Evolutionary conservation across 495 filamentous ascomycete species (phyloP).

Genomic region (Aspergillus campestris): DNA sequence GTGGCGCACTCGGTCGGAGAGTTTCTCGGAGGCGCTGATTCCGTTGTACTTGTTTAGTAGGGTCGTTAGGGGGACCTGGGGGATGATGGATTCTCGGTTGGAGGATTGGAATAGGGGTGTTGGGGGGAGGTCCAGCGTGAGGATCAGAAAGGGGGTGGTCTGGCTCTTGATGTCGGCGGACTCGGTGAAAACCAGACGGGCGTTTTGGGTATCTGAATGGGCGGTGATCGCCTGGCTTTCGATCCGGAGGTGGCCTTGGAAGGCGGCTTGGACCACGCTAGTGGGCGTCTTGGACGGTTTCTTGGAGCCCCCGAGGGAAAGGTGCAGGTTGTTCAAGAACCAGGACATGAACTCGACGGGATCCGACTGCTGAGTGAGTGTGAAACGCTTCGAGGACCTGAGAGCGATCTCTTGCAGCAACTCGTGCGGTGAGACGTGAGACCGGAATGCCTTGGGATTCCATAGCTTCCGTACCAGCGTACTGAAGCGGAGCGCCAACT

Average conservation of each 20-base stretch:
- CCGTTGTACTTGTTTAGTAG: conserved; percentile 95
- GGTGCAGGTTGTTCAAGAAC: conserved; percentile 94
- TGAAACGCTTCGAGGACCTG: conserved; percentile 84
- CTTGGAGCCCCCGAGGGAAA: conserved; percentile 82
- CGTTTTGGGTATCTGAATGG: conserved; percentile 69
- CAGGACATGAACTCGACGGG: conserved; percentile 94
- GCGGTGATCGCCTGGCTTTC: conserved; percentile 94
- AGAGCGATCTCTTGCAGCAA: conserved; percentile 90
- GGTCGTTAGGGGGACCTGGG: conserved; percentile 82
- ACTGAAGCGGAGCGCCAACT: conserved; percentile 68
- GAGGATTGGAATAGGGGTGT: conserved; percentile 97
- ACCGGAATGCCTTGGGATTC: conserved; percentile 95
- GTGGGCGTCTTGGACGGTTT: conserved; percentile 58
- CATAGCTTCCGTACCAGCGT: conserved; percentile 94
- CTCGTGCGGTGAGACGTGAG: conserved; percentile 95
- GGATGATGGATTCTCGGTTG: conserved; percentile 85
- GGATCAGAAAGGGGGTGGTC: conserved; percentile 70
- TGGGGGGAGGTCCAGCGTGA: conserved; percentile 86
- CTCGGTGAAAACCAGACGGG: conserved; percentile 90
- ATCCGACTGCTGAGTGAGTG: conserved; percentile 83
- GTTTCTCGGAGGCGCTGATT: conserved; percentile 74
- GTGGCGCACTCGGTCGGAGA: conserved; percentile 78
- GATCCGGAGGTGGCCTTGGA: conserved; percentile 85
- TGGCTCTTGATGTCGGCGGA: conserved; percentile 71
- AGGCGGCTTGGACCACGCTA: conserved; percentile 79